phyloP scores from a whole-genome alignment of 371 early-diverging fungal species.

The Mortierella sp. region DNA sequence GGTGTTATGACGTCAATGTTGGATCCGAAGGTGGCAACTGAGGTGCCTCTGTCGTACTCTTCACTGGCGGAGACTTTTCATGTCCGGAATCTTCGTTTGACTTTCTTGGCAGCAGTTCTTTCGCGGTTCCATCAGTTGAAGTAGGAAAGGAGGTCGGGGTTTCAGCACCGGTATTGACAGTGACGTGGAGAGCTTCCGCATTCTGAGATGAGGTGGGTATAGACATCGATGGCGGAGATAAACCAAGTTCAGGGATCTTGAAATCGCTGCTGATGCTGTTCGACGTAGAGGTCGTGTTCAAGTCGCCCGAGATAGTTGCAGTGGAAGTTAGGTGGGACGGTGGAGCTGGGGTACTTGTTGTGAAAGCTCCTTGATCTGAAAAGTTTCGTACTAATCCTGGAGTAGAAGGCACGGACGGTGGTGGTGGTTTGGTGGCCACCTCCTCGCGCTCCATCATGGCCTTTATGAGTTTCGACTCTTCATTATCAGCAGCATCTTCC shows the following conservation, averaged over 20 bases:
- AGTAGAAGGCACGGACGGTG: neutral
- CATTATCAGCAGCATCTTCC: too few relatives aligned
- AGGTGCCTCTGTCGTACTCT: neutral
- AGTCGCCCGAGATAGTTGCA: conserved; percentile 10
- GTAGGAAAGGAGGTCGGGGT: neutral
- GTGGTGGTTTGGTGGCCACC: conserved; percentile 11
- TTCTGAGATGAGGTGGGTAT: neutral
- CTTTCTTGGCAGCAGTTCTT: neutral
- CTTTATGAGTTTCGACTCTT: conserved; percentile 36
- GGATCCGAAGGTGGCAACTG: neutral
- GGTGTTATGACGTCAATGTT: neutral
- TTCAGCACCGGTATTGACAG: conserved; percentile 18
- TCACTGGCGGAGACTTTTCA: neutral
- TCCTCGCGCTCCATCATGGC: conserved; percentile 44
- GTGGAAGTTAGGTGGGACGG: conserved; percentile 26
- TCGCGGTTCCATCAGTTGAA: neutral
- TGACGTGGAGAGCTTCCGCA: conserved; percentile 2
- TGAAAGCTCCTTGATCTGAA: neutral
- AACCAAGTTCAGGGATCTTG: neutral
- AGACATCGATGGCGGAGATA: neutral
- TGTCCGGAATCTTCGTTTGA: neutral
- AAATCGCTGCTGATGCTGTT: neutral
- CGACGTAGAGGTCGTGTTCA: conserved; percentile 14
- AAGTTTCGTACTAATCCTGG: neutral
- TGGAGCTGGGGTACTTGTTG: neutral